Conservation (phyloP, 2,329 filamentous ascomycete genomes). For the Paecilomyces niveus region DNA sequence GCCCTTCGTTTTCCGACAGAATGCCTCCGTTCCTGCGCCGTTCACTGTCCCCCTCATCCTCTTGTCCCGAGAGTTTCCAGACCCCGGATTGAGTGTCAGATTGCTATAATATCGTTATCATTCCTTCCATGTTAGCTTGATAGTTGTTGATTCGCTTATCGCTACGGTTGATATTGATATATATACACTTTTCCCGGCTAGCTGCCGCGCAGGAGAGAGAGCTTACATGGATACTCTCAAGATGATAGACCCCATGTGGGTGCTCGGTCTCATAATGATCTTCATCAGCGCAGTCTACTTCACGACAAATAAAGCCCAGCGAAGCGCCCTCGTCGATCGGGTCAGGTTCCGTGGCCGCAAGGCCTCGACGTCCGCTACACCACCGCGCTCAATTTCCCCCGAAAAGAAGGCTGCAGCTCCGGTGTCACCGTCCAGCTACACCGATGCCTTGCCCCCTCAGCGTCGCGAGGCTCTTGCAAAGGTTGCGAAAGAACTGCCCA, state of each 20-base stretch:
- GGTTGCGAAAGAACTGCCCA: slow-evolving; percentile 7
- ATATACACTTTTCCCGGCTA: background rate
- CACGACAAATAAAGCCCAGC: slow-evolving; percentile 21
- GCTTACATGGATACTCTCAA: slow-evolving; percentile 12
- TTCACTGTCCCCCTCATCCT: background rate
- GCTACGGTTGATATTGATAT: background rate
- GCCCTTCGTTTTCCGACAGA: background rate
- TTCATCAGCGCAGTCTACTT: slow-evolving; percentile 19
- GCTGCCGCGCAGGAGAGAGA: background rate
- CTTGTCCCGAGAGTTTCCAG: background rate
- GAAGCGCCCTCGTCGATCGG: slow-evolving; percentile 32
- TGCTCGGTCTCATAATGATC: slow-evolving; percentile 15
- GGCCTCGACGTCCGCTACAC: slow-evolving; percentile 44
- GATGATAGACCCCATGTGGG: slow-evolving; percentile 14
- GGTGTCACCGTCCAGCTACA: slow-evolving; percentile 31
- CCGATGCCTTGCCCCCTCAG: slow-evolving; percentile 47
- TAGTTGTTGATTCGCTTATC: background rate
- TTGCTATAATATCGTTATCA: background rate
- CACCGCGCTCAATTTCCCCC: slow-evolving; percentile 47
- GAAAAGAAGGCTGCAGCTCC: slow-evolving; percentile 34
- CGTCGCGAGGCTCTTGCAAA: slow-evolving; percentile 41
- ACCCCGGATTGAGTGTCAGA: background rate
- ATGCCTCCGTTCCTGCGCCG: background rate
- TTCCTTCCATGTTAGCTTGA: background rate
- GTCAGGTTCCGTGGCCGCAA: slow-evolving; percentile 34